Conservation (phyloP, 768 basidiomycete species). For the Naganishia friedmannii region DNA sequence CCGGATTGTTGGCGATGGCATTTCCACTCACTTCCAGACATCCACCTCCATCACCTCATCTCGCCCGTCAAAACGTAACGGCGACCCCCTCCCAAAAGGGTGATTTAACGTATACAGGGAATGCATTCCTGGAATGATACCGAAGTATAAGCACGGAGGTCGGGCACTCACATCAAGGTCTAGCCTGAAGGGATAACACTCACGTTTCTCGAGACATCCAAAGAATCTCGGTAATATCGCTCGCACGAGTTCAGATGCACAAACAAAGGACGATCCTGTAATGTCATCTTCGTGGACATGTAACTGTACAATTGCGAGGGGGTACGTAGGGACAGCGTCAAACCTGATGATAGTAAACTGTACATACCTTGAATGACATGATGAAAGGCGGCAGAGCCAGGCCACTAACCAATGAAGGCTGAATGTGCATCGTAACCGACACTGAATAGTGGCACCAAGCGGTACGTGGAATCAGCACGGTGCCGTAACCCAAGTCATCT, state of each 20-base stretch:
- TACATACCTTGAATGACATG: slow-evolving; percentile 18
- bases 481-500: no score
- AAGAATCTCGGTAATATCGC: slow-evolving; percentile 26
- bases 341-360: no score
- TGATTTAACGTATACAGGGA: slow-evolving; percentile 32
- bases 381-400: slow-evolving; percentile 13
- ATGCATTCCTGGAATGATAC: slow-evolving; percentile 27
- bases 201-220: slow-evolving; percentile 24
- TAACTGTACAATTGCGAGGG: slow-evolving; percentile 2
- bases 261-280: slow-evolving; percentile 24
- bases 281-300: slow-evolving; percentile 29
- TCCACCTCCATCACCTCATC: not conserved
- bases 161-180: not conserved
- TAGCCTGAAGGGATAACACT: not conserved
- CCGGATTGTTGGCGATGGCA: not conserved
- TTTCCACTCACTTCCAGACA: slow-evolving; percentile 27
- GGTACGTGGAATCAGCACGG: no score
- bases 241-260: slow-evolving; percentile 33
- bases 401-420: slow-evolving; percentile 12
- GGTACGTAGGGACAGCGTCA: not conserved
- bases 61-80: not conserved
- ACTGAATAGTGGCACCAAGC: not conserved
- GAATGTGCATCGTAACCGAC: slow-evolving; percentile 15
- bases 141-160: not conserved
- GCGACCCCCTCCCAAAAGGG: slow-evolving; percentile 29